Base-by-base conservation (phyloP, 2,329 filamentous ascomycete species). In the Trichoderma gracile region DNA sequence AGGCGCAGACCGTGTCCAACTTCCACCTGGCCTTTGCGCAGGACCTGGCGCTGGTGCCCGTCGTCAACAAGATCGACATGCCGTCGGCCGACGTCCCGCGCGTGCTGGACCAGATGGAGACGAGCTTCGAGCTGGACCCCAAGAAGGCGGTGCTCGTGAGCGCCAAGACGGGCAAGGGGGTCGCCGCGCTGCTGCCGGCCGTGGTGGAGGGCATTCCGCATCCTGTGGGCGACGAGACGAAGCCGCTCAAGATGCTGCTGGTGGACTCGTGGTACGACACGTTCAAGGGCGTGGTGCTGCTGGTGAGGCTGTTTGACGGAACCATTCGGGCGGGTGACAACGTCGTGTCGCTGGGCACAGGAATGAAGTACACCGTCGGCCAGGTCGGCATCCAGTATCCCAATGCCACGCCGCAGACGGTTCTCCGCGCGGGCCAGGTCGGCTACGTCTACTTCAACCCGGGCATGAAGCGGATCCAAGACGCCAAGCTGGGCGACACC, bases 221-320 rank as follows among this genome's bases (percentile, higher is more conserved):
- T 46, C 95, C 95, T 0, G 77, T 85, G 0, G 95, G 95, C 5
- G 88, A 95, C 70, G 78, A 83, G 60, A 82, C 78, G 17, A 90
- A 88, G 71, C 92, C 93, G 1, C 77, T 97, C 64, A 88, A 91
- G 65, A 84, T 98, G 78, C 81, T 99, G 54, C 86, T 99, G 15
- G 93, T 99, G 30, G 95, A 99, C 77, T 97, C 93, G 23, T 99
- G 95, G 95, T 99, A 99, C 75, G 93, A 97, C 73, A 93, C 89
- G 66, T 99, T 97, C 77, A 90, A 93, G 69, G 95, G 95, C 14
- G 95, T 99, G 42, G 90, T 98, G 60, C 83, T 97, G 58, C 83
- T 99, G 7, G 93, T 99, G 14, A 84, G 95, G 12, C 82, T 99
- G 19, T 99, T 99, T 71, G 93, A 98, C 68, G 95, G 95, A 12